Percentiles rank a stretch among this genome's conserved stretches.
phyloP scores from a whole-genome alignment of 805 yeast species.

The Sungouiozyma ichnusensis region DNA sequence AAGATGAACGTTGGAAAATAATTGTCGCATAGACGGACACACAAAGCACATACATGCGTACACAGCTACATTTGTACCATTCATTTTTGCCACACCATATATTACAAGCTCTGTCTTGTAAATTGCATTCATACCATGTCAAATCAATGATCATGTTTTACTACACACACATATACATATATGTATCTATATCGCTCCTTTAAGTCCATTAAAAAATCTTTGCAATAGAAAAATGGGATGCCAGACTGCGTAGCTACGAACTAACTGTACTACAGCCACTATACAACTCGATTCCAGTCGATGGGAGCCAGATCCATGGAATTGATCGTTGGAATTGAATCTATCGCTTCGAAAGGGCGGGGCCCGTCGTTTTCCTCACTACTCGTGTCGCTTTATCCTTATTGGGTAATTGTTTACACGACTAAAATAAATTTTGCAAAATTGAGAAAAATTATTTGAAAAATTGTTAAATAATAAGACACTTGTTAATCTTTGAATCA shows the following conservation, averaged over 20 bases:
- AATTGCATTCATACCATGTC: background rate
- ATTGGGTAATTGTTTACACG: background rate
- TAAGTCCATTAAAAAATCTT: too few species aligned
- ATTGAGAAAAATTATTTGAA: background rate
- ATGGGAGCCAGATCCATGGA: too few species aligned
- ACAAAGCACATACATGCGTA: background rate
- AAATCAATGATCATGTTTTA: background rate
- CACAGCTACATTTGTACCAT: too few species aligned
- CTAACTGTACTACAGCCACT: background rate
- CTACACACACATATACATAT: too few species aligned
- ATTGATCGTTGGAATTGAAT: too few species aligned
- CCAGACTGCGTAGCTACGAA: background rate
- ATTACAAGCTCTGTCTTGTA: too few species aligned
- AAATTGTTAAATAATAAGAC: background rate
- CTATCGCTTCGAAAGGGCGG: too few species aligned
- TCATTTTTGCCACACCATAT: too few species aligned
- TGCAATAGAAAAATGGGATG: too few species aligned
- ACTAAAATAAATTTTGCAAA: background rate
- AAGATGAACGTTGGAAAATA: slow-evolving; percentile 84
- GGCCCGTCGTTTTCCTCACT: too few species aligned
- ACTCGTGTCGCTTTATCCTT: background rate
- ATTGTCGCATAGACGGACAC: background rate
- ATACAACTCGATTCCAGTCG: too few species aligned
- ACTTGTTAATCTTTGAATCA: background rate
- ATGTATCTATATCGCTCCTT: background rate